Conservation (phyloP, 2,329 filamentous ascomycete genomes). For the Raffaelea albimanens region DNA sequence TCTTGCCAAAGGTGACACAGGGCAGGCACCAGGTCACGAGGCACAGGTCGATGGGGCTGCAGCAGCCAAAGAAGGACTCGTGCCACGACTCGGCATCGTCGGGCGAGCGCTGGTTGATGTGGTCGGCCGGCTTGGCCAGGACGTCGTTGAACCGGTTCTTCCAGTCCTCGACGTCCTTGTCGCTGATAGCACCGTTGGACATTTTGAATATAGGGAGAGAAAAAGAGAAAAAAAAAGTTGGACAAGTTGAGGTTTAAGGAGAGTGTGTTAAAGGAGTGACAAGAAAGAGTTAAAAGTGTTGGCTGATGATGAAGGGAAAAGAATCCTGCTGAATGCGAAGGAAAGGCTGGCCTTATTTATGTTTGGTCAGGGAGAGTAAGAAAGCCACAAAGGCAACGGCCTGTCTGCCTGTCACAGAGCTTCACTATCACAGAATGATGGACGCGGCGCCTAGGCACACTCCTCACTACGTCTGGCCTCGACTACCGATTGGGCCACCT, state of each 20-base stretch:
- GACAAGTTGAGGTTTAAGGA: neutral
- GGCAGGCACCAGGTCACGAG: constrained; percentile 35
- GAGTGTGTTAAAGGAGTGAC: neutral
- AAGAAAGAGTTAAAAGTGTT: neutral
- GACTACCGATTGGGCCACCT: no score
- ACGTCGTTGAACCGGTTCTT: constrained; percentile 32
- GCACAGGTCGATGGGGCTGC: constrained; percentile 32
- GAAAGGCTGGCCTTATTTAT: neutral
- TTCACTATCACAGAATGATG: neutral
- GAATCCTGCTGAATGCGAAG: neutral
- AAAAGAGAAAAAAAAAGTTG: neutral
- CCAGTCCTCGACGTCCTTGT: constrained; percentile 35
- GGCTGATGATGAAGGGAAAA: neutral
- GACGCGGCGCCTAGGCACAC: no score
- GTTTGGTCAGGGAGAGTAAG: neutral
- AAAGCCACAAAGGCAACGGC: neutral
- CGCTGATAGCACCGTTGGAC: constrained; percentile 23
- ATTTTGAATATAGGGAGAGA: constrained; percentile 1
- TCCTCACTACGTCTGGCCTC: no score
- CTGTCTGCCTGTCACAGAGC: neutral
- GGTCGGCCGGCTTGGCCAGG: constrained; percentile 29
- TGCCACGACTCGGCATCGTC: constrained; percentile 27
- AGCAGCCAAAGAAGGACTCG: constrained; percentile 33
- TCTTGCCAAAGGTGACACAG: constrained; percentile 39
- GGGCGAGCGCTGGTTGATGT: constrained; percentile 31